Evolutionary conservation across 2,329 filamentous ascomycete species (phyloP).

Genomic region (Neobulgaria alba): DNA sequence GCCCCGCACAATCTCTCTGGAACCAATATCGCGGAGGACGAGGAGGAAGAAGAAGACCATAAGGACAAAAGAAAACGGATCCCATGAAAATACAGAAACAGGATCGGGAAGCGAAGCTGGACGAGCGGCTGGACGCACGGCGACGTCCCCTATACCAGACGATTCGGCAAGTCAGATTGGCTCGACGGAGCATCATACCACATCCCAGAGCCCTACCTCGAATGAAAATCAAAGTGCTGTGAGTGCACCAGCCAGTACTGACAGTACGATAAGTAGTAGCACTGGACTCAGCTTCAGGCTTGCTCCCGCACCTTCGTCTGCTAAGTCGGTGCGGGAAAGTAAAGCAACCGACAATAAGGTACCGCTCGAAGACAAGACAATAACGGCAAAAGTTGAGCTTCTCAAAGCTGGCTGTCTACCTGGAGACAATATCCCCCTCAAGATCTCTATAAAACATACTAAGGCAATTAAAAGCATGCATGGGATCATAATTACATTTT

Average conservation of each 20-base stretch:
- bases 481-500: conserved; percentile 87
- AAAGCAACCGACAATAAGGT: conserved; percentile 42
- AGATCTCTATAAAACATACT: conserved; percentile 76
- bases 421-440: conserved; percentile 74
- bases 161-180: conserved; percentile 28
- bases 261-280: conserved; percentile 41
- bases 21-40: conserved; percentile 68
- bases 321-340: conserved; percentile 36
- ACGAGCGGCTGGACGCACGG: conserved; percentile 5
- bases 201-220: conserved; percentile 33
- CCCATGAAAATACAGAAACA: conserved; percentile 18
- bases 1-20: conserved; percentile 75
- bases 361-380: conserved; percentile 62
- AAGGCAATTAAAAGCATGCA: conserved; percentile 86
- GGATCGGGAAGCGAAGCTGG: conserved; percentile 18
- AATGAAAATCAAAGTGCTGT: conserved; percentile 58
- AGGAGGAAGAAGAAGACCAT: conserved; percentile 35
- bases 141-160: conserved; percentile 22
- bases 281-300: conserved; percentile 38
- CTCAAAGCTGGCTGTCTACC: conserved; percentile 75
- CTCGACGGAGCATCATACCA: conserved; percentile 30
- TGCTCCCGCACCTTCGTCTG: conserved; percentile 28
- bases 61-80: conserved; percentile 15
- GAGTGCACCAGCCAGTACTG: conserved; percentile 62
- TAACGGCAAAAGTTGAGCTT: conserved; percentile 78